These are phyloP conservation scores for Saccharomycopsis olivae DNA, from an alignment of 805 yeast species.

Conservation along the genomic window DNA sequence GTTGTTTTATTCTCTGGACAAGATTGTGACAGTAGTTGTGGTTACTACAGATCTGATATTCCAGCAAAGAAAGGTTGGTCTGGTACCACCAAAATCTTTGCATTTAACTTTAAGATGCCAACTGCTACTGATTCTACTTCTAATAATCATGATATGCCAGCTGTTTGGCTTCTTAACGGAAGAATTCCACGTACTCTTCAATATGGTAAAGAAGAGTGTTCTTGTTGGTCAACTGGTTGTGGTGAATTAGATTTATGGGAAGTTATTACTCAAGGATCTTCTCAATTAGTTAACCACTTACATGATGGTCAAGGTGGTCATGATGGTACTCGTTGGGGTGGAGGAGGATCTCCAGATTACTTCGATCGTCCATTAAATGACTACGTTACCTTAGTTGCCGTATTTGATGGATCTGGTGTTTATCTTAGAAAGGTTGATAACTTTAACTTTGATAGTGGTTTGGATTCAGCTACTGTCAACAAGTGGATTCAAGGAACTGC, in stretches of 20 bases:
- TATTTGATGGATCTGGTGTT: constrained; percentile 52
- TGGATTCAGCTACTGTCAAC: constrained; percentile 46
- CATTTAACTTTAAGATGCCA: constrained; percentile 94
- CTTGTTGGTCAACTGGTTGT: constrained; percentile 96
- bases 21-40: constrained; percentile 57
- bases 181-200: constrained; percentile 94
- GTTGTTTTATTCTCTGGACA: constrained; percentile 69
- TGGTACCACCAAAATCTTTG: constrained; percentile 76
- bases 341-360: constrained; percentile 85
- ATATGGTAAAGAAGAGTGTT: constrained; percentile 73
- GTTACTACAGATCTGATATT: constrained; percentile 72
- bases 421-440: constrained; percentile 53
- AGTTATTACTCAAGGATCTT: constrained; percentile 66
- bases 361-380: constrained; percentile 73
- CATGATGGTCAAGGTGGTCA: constrained; percentile 56
- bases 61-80: constrained; percentile 95
- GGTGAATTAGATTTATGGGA: constrained; percentile 97
- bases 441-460: constrained; percentile 39
- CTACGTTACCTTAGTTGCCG: constrained; percentile 81
- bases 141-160: constrained; percentile 89
- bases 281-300: constrained; percentile 66
- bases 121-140: constrained; percentile 34
- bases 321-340: constrained; percentile 34
- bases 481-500: constrained; percentile 35
- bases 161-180: constrained; percentile 92